Conservation (phyloP, 2,329 filamentous ascomycete species). For the Macrophomina pseudophaseolina region DNA sequence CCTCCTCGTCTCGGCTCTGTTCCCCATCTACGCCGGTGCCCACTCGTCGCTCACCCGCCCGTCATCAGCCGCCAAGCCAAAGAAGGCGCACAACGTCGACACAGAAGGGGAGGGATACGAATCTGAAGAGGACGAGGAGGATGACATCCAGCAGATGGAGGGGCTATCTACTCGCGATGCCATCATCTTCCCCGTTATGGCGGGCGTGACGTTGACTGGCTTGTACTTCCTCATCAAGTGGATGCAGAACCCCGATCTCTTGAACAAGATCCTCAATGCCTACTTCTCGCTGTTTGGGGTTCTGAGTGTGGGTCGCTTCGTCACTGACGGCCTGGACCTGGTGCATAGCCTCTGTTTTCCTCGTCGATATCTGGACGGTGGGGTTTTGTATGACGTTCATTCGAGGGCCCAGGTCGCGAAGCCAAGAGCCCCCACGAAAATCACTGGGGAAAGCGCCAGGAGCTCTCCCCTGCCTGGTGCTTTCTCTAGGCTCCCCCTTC, state of each 20-base stretch:
- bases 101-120: constrained; percentile 48
- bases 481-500: constrained; percentile 54
- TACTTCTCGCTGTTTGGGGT: constrained; percentile 84
- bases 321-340: constrained; percentile 73
- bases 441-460: constrained; percentile 11
- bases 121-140: constrained; percentile 57
- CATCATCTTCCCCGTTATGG: constrained; percentile 80
- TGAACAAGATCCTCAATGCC: constrained; percentile 81
- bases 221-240: constrained; percentile 91
- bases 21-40: constrained; percentile 82
- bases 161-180: constrained; percentile 78
- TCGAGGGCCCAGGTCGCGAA: constrained; percentile 24
- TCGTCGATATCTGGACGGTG: constrained; percentile 63
- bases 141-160: constrained; percentile 64
- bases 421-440: background rate
- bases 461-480: constrained; percentile 59
- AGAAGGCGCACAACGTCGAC: constrained; percentile 56
- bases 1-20: constrained; percentile 71
- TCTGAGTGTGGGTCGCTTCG: constrained; percentile 74
- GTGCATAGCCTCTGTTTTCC: constrained; percentile 74
- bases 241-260: constrained; percentile 77
- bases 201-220: constrained; percentile 71
- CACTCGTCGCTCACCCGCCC: constrained; percentile 86
- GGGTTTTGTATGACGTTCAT: constrained; percentile 57
- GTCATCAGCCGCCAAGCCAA: constrained; percentile 72